Conservation (phyloP, 805 yeast genomes). For the Saccharomycopsis fermentans region DNA sequence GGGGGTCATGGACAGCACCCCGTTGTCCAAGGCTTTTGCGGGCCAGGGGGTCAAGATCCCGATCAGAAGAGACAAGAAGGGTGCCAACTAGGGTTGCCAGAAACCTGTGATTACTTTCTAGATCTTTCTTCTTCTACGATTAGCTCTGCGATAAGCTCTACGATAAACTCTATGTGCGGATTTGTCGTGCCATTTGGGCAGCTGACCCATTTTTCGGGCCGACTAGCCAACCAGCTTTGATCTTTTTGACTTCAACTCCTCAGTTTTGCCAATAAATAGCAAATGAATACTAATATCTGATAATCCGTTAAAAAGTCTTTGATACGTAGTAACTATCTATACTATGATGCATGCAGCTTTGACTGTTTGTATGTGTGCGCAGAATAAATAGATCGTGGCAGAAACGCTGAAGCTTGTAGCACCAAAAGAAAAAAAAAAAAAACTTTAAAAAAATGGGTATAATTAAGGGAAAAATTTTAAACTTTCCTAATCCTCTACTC, state of each 20-base stretch:
- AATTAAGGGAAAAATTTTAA: background rate
- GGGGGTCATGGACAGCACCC: constrained; percentile 34
- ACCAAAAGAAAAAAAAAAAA: background rate
- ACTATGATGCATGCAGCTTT: background rate
- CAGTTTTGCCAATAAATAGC: no score
- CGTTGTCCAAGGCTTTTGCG: constrained; percentile 32
- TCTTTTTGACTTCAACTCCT: no score
- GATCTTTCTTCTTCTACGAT: no score
- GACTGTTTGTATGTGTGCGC: background rate
- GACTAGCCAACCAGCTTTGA: no score
- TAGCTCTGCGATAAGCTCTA: no score
- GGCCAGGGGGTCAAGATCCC: constrained; percentile 35
- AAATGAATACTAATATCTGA: no score
- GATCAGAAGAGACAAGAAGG: constrained; percentile 27
- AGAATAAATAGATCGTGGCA: background rate
- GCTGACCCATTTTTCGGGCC: no score
- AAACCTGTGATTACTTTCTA: no score
- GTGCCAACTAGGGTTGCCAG: constrained; percentile 4
- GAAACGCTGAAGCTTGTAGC: background rate
- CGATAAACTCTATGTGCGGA: no score
- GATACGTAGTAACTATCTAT: background rate
- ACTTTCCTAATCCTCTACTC: background rate
- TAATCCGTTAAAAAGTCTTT: background rate
- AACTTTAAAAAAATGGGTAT: background rate
- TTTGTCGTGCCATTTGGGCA: no score